Evolutionary conservation across 352 stramenopile genomes (phyloP), one percentile per base, ranked within the genome.

Genomic region (Thalassiosira ordinaria): DNA sequence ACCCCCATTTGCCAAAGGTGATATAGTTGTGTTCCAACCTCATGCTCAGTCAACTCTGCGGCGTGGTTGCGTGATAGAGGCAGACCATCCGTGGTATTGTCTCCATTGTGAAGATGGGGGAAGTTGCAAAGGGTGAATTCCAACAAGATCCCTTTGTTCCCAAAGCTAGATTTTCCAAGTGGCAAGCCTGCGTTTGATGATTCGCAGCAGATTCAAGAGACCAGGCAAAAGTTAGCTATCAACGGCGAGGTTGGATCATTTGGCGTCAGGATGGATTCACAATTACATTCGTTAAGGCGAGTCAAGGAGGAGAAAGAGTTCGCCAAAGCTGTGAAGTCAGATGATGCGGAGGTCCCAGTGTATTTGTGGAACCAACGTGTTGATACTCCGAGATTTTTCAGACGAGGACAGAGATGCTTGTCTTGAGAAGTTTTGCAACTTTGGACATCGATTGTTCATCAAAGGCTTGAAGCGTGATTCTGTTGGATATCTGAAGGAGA

Each of bases 1-100:
- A 4, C 53, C 53, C 13, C 53, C 53, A 16, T 62, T 47, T 26
- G 53, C 53, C 8, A 44, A 9, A 5, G 53, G 53, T 13, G 53
- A 62, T 14, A 46, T 62, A 3, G 53, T 62, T 26, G 7, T 14
- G 16, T 14, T 26, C 1, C 4, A 27, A 1, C n/a, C n/a, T n/a
- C n/a, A n/a, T n/a, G n/a, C n/a, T n/a, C n/a, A n/a, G n/a, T n/a
- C n/a, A n/a, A n/a, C n/a, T n/a, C n/a, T n/a, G n/a, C n/a, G n/a
- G n/a, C n/a, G n/a, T 7, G 55, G 31, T 9, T 64, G 13, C 18
- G 55, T 64, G 9, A 1, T 49, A 6, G 33, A 64, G 33, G 55
- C 29, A 24, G 33, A 49, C 18, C 55, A 47, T 13, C 55, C 53
- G 3, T 62, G 53, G 53, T 62, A 62, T 35, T 62, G 53, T 27